phyloP scores from a whole-genome alignment of 306 rosid genomes.

The Castanea mollissima region DNA sequence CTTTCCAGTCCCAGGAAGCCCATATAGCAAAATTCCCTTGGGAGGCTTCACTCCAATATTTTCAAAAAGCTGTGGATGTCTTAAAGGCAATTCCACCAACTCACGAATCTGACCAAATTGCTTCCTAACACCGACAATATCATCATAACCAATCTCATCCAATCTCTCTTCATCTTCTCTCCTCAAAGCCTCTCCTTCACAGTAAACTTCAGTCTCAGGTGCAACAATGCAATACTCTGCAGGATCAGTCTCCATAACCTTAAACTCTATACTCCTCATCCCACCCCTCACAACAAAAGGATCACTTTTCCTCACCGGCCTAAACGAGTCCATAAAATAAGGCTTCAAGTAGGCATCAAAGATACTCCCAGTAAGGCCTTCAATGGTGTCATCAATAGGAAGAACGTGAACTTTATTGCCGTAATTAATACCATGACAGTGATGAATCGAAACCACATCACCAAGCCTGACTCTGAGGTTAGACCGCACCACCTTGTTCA shows the following conservation, averaged over 20 bases:
- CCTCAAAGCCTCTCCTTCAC: constrained; percentile 17
- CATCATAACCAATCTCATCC: constrained; percentile 26
- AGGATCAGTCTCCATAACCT: constrained; percentile 24
- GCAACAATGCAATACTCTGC: constrained; percentile 22
- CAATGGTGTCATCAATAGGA: constrained; percentile 16
- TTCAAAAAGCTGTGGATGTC: constrained; percentile 22
- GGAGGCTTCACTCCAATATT: constrained; percentile 23
- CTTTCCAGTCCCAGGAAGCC: constrained; percentile 42
- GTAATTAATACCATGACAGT: constrained; percentile 28
- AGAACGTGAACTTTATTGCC: constrained; percentile 32
- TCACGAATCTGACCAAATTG: constrained; percentile 25
- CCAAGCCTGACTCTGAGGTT: constrained; percentile 32
- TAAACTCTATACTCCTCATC: constrained; percentile 25
- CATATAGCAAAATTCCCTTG: constrained; percentile 39
- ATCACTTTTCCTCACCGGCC: constrained; percentile 25
- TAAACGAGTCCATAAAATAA: neutral
- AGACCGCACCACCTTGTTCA: constrained; percentile 32
- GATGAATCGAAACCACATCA: constrained; percentile 31
- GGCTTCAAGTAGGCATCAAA: no score
- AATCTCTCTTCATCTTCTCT: constrained; percentile 21
- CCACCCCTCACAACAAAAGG: constrained; percentile 24
- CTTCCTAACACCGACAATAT: constrained; percentile 20
- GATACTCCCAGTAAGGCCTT: no score
- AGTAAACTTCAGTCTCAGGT: constrained; percentile 21
- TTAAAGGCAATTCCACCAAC: constrained; percentile 20